Conservation (phyloP, 768 basidiomycete species). For the Suillus decipiens region DNA sequence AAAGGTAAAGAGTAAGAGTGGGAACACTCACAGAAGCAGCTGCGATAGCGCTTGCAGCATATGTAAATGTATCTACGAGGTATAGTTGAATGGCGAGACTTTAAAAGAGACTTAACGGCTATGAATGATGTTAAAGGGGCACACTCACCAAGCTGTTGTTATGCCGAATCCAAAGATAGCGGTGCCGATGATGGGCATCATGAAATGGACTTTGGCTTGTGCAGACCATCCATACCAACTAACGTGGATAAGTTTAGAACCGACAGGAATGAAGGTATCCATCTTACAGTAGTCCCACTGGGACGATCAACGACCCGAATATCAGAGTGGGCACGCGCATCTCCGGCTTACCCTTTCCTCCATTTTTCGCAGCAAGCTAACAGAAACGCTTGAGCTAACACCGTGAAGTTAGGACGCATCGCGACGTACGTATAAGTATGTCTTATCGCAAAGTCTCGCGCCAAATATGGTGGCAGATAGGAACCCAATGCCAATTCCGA, state of each 20-base stretch:
- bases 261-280: neutral
- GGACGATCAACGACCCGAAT: slow-evolving; percentile 67
- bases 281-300: slow-evolving; percentile 67
- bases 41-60: slow-evolving; percentile 64
- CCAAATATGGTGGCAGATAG: slow-evolving; percentile 48
- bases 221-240: slow-evolving; percentile 90
- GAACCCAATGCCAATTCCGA: slow-evolving; percentile 59
- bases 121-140: slow-evolving; percentile 2
- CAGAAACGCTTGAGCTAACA: neutral
- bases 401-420: neutral
- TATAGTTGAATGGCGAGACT: slow-evolving; percentile 69
- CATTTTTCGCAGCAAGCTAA: slow-evolving; percentile 54
- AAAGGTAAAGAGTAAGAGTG: neutral
- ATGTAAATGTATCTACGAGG: slow-evolving; percentile 69
- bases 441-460: slow-evolving; percentile 45
- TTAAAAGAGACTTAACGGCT: slow-evolving; percentile 7
- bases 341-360: slow-evolving; percentile 70
- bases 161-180: slow-evolving; percentile 62
- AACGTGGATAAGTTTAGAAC: slow-evolving; percentile 4
- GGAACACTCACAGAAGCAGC: slow-evolving; percentile 53
- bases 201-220: slow-evolving; percentile 64
- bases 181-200: slow-evolving; percentile 63
- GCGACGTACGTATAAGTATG: slow-evolving; percentile 48
- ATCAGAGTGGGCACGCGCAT: slow-evolving; percentile 44
- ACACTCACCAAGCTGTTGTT: slow-evolving; percentile 58